Conservation (phyloP, 306 rosid species). For the Canavalia ensiformis region DNA sequence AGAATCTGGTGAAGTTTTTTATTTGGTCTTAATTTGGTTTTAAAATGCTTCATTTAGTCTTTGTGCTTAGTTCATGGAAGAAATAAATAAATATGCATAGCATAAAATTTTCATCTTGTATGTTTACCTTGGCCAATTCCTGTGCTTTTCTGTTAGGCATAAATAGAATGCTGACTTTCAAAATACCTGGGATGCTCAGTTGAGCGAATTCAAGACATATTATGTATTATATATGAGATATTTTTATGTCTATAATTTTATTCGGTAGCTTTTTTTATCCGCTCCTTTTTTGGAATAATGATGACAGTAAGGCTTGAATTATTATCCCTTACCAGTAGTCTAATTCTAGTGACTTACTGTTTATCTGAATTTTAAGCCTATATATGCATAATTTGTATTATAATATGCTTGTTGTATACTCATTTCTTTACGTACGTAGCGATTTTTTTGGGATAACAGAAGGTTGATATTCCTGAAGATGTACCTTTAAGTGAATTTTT, state of each 20-base stretch:
- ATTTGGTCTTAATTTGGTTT: constrained; percentile 12
- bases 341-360: not conserved
- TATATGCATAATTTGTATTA: not conserved
- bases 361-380: not conserved
- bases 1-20: not conserved
- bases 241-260: not conserved
- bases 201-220: not conserved
- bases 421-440: not conserved
- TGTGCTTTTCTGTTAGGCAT: not conserved
- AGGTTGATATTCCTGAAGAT: constrained; percentile 22
- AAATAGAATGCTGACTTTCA: not conserved
- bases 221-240: not conserved
- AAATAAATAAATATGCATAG: not conserved
- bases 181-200: not conserved
- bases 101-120: not conserved
- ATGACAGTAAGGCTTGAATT: not conserved
- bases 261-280: not conserved
- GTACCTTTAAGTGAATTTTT: constrained; percentile 34
- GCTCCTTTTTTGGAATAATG: not conserved
- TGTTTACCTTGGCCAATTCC: not conserved
- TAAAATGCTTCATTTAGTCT: not conserved
- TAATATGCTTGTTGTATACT: not conserved
- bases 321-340: not conserved
- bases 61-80: constrained; percentile 21
- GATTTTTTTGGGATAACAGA: constrained; percentile 36